A percentile compares a stretch with the other conserved stretches of the same genome.
phyloP scores from a whole-genome alignment of 1,284 basidiomycete genomes.

The Malassezia equina region DNA sequence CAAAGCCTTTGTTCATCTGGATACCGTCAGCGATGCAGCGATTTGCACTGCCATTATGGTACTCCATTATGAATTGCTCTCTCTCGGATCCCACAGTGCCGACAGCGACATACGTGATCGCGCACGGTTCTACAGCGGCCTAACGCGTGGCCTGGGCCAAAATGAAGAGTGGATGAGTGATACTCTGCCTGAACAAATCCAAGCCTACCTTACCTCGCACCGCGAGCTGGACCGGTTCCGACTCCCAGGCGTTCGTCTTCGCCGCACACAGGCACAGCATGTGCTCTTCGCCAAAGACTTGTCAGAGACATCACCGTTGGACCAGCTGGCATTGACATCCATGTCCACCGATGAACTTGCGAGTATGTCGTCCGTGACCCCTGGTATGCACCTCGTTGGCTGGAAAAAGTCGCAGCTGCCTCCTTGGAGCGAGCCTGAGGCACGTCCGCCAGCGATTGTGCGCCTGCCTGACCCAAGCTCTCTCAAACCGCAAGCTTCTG shows the following conservation, averaged over 20 bases:
- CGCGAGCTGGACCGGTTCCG: constrained; percentile 18
- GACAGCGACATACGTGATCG: constrained; percentile 39
- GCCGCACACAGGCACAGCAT: constrained; percentile 28
- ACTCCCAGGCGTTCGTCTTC: constrained; percentile 25
- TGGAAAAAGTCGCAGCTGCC: neutral
- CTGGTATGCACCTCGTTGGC: neutral
- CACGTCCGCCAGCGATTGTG: constrained; percentile 21
- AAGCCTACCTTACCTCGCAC: constrained; percentile 11
- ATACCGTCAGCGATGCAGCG: constrained; percentile 1
- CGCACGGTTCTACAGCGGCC: constrained; percentile 32
- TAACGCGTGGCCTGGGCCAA: constrained; percentile 25
- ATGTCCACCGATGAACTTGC: neutral
- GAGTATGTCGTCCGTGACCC: neutral
- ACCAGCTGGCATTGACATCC: neutral
- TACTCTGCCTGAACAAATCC: neutral
- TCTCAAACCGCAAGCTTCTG: neutral
- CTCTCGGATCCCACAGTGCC: constrained; percentile 30
- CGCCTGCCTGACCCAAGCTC: constrained; percentile 13
- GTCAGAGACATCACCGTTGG: neutral
- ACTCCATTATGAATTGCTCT: constrained; percentile 24
- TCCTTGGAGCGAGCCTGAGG: neutral
- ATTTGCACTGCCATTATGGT: constrained; percentile 10
- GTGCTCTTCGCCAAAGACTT: constrained; percentile 25
- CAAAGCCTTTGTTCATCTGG: constrained; percentile 26
- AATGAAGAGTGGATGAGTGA: constrained; percentile 19